Evolutionary conservation across 768 basidiomycete species (phyloP).

Genomic region (Hypholoma sublateritium): DNA sequence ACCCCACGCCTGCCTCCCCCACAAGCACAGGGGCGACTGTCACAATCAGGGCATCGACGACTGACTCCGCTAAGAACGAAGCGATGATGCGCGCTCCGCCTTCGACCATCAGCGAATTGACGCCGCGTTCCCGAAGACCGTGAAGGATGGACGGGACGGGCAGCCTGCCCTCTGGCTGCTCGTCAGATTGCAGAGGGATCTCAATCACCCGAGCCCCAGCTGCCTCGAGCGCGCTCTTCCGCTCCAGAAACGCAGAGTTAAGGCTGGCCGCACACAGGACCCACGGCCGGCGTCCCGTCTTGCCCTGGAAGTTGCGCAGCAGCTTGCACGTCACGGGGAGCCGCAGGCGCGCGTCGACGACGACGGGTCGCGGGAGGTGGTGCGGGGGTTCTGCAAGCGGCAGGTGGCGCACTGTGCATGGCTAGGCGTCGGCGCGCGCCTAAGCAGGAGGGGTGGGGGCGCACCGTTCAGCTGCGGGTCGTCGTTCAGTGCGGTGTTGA

Average conservation of each 20-base stretch:
- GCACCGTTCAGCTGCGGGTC: constrained; percentile 92
- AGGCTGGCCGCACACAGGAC: constrained; percentile 48
- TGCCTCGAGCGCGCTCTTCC: constrained; percentile 45
- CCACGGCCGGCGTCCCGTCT: constrained; percentile 71
- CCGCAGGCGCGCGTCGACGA: constrained; percentile 78
- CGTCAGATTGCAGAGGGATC: constrained; percentile 24
- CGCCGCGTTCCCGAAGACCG: constrained; percentile 51
- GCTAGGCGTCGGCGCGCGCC: neutral
- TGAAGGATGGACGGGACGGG: constrained; percentile 50
- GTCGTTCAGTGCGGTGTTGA: constrained; percentile 88
- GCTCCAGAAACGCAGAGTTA: constrained; percentile 28
- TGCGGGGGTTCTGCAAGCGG: constrained; percentile 37
- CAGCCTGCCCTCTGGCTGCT: neutral
- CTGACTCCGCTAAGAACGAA: constrained; percentile 54
- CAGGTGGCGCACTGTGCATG: constrained; percentile 52
- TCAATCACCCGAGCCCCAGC: constrained; percentile 70
- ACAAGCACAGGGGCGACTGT: constrained; percentile 88
- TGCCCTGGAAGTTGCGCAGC: constrained; percentile 57
- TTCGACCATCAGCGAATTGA: constrained; percentile 90
- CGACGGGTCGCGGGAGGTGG: constrained; percentile 74
- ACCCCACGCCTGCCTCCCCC: constrained; percentile 68
- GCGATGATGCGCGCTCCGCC: constrained; percentile 85
- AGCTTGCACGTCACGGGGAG: constrained; percentile 69
- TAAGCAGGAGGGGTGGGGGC: constrained; percentile 18
- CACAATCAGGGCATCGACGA: constrained; percentile 75